phyloP scores from a whole-genome alignment of 257 asterid species.

The Nicotiana otophora region DNA sequence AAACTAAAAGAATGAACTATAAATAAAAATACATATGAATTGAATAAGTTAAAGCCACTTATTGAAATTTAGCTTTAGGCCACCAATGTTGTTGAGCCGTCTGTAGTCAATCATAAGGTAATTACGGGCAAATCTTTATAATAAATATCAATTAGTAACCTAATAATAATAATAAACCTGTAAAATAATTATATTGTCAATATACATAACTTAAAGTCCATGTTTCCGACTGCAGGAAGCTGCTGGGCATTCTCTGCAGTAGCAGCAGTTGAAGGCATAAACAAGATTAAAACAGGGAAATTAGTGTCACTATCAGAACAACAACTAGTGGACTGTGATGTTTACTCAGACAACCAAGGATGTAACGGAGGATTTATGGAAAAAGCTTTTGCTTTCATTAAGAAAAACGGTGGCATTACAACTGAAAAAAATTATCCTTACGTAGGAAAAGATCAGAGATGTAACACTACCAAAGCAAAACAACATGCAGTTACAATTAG shows the following conservation, averaged over 20 bases:
- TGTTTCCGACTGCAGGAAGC: slow-evolving; percentile 36
- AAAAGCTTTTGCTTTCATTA: slow-evolving; percentile 41
- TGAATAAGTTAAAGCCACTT: no score
- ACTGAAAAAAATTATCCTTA: slow-evolving; percentile 46
- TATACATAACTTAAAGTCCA: no score
- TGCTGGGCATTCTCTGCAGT: slow-evolving; percentile 81
- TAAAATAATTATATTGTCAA: no score
- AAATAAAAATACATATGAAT: no score
- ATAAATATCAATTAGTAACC: not conserved
- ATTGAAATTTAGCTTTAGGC: no score
- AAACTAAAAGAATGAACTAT: no score
- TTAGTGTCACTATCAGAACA: slow-evolving; percentile 62
- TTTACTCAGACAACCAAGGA: slow-evolving; percentile 28
- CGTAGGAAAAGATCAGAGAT: slow-evolving; percentile 26
- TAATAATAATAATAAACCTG: no score
- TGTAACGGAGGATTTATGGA: slow-evolving; percentile 57
- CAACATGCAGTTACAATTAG: slow-evolving; percentile 35
- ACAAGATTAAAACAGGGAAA: slow-evolving; percentile 50
- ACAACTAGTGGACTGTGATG: slow-evolving; percentile 61
- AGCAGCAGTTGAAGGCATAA: slow-evolving; percentile 66
- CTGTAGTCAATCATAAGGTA: no score
- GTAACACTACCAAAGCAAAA: slow-evolving; percentile 18
- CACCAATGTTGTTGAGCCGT: no score
- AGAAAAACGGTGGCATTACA: slow-evolving; percentile 40
- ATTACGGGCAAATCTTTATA: no score